Base-by-base conservation (phyloP, 2,329 filamentous ascomycete species). In the Ophiognomonia clavigignenti-juglandacearum region DNA sequence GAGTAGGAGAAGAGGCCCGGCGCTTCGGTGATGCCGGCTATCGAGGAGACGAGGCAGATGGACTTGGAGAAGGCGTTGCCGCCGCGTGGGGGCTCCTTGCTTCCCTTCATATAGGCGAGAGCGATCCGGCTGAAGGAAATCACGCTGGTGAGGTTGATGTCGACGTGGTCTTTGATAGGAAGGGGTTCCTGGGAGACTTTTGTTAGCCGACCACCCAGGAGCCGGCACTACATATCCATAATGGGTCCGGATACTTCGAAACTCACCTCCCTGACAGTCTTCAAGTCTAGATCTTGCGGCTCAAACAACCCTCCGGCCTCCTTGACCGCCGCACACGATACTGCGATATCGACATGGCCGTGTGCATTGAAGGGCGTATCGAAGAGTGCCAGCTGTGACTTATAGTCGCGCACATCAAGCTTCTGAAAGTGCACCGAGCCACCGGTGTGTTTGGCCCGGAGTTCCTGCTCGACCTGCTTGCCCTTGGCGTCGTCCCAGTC, bases 81-180 rank as follows among this genome's bases (percentile, higher is more conserved):
- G 19, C 16, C 29, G 23, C 14, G 22, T 20, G 14, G 19, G 18
- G n/a, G n/a, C n/a, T n/a, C n/a, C n/a, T 42, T 13, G 16, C 41
- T 54, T 53, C 46, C 63, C 63, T 57, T 75, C 35, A 77, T 63
- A 52, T 74, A 78, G 5, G 72, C 73, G 16, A 68, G 62, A 1
- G 74, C 75, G 11, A 78, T 67, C 1, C 73, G 63, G 4, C 68
- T 64, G 50, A 77, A 74, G 37, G 70, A 68, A 19, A 76, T 53
- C 2, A 67, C 67, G 8, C 71, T 74, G 5, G 64, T 61, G 5
- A 77, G 59, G 51, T 77, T 75, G 45, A 77, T 66, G 32, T 74
- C 68, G 11, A 76, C 44, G 38, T 56, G 57, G 4, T 67, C 63
- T 50, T 64, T 65, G 43, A 64, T 57, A 3, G 62, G 61, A 2